Base-by-base conservation (phyloP, 306 rosid species). In the Cucumis melo region DNA sequence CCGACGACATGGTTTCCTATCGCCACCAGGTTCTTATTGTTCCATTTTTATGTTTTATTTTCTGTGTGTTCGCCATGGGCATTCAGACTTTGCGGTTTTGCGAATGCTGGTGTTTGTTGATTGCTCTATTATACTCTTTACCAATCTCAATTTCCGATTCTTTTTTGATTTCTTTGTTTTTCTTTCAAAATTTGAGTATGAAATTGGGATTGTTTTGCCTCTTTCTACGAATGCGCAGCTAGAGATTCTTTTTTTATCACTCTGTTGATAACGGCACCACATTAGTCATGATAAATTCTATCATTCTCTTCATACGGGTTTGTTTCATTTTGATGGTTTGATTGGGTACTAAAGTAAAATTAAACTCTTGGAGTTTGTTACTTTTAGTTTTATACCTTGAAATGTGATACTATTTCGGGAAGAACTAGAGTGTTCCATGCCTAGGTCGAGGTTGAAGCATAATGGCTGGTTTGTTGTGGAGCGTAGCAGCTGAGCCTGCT, bases 1-100 rank as follows among this genome's bases (percentile, higher is more conserved):
- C 87, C 29, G 84, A 82, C 23, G 92, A 84, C 38, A 65, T 80
- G 41, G 82, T 82, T 44, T 83, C 87, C 24, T 83, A 83, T 82
- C 87, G 90, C 3, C 73, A 80, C 72, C 86, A 82, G 92, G 89
- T 27, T 87, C 72, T 41, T 78, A 8, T 34, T 80, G 58, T 21
- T 19, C 57, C 2, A 12, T 38, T 14, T 59, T 13, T 10, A 7
- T 27, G 1, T 27, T 27, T 27, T n/a, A 16, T 15, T 42, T 39
- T 32, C 11, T 36, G 21, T n/a, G n/a, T 27, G 29, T 68, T 46
- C 29, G 0, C 9, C 15, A 66, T 66, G 14, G 53, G 32, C 73
- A 10, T 21, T 39, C n/a, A 21, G 7, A 5, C 6, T 67, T 42
- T n/a, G 5, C 21, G 14, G 55, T 68, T 11, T 74, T 74, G 65